These are phyloP conservation scores for Marchantia polymorpha DNA, from an alignment of 225 moss, liverwort and hornwort genomes.

Conservation along the genomic window DNA sequence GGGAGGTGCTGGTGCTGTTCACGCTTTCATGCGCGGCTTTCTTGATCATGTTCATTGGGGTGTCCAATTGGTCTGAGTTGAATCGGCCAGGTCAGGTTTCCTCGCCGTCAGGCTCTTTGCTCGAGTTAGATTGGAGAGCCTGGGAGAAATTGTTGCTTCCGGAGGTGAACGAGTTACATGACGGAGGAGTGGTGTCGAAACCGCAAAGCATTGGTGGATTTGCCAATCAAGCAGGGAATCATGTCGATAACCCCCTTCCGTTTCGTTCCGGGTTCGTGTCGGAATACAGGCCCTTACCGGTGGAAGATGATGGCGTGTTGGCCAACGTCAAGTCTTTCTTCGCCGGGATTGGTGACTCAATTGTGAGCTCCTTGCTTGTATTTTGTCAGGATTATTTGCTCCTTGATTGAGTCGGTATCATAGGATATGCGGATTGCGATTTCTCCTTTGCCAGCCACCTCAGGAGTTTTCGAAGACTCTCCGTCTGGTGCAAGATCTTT, in stretches of 20 bases:
- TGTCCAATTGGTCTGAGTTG: neutral
- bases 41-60: constrained; percentile 22
- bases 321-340: constrained; percentile 10
- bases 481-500: too few species aligned
- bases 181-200: constrained; percentile 13
- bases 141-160: neutral
- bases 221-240: neutral
- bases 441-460: too few species aligned
- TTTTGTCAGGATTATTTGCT: neutral
- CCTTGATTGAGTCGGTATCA: neutral
- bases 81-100: neutral
- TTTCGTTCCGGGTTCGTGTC: neutral
- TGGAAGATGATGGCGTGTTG: constrained; percentile 10
- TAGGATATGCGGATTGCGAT: neutral
- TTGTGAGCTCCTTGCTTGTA: constrained; percentile 19
- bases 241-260: neutral
- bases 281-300: neutral
- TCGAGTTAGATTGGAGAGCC: neutral
- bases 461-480: too few species aligned
- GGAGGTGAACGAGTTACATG: neutral
- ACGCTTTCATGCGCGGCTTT: constrained; percentile 5
- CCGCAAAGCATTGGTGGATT: constrained; percentile 15
- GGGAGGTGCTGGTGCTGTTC: constrained; percentile 15
- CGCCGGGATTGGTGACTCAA: constrained; percentile 18
- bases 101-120: neutral